These are phyloP conservation scores for Kondoa subrosea DNA, from an alignment of 768 basidiomycete genomes.

Conservation along the genomic window DNA sequence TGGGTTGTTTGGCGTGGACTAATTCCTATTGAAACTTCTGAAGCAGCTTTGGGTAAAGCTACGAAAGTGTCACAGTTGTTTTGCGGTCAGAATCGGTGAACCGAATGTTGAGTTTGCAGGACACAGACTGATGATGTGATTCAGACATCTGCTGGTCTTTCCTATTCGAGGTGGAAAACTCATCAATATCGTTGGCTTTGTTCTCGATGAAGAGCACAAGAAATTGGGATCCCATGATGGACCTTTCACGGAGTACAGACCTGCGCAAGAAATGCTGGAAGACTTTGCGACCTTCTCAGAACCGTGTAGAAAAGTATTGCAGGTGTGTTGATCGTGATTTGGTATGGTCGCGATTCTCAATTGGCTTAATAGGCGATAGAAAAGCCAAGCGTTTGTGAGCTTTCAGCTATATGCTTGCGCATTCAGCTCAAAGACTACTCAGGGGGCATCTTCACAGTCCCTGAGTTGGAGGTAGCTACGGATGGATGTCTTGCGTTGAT, in stretches of 20 bases:
- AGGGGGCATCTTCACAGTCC: not conserved
- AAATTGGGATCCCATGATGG: conserved; percentile 18
- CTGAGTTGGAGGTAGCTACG: conserved; percentile 33
- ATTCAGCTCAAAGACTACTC: too few species aligned
- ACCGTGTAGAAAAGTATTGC: conserved; percentile 5
- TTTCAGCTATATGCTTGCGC: conserved; percentile 36
- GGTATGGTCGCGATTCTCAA: conserved; percentile 7
- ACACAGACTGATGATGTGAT: conserved; percentile 3
- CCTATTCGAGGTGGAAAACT: conserved; percentile 19
- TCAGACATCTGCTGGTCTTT: conserved; percentile 14
- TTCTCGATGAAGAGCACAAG: conserved; percentile 16
- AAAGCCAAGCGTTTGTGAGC: conserved; percentile 36
- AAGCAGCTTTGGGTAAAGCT: conserved; percentile 8
- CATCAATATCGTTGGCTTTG: conserved; percentile 20
- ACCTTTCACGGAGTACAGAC: conserved; percentile 12
- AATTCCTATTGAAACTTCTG: conserved; percentile 13
- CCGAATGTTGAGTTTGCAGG: not conserved
- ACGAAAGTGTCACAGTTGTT: conserved; percentile 8
- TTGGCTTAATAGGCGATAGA: conserved; percentile 31
- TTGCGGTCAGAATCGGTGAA: conserved; percentile 13
- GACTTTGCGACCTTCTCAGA: conserved; percentile 15
- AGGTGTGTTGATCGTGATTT: conserved; percentile 8
- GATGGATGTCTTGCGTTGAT: conserved; percentile 37
- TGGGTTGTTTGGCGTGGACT: conserved; percentile 25
- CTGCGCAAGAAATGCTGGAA: conserved; percentile 19